Percentiles rank a stretch among this genome's conserved stretches.
Evolutionary conservation across 2,329 filamentous ascomycete genomes (phyloP).

Genomic region (Venturia effusa): DNA sequence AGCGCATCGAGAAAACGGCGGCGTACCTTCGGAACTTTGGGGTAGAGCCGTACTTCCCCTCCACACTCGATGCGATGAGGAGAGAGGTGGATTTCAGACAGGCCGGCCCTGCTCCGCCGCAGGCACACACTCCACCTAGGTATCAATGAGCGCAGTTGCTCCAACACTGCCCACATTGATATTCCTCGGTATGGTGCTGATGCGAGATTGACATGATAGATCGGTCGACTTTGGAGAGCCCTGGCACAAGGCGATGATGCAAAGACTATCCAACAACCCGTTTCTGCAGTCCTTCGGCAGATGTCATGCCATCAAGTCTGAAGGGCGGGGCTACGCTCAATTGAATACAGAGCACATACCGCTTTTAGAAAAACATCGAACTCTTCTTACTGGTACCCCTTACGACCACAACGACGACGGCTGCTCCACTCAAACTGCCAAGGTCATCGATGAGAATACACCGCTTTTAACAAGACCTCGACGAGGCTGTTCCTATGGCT

Average conservation of each 20-base stretch:
- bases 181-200: neutral
- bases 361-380: too few relatives aligned
- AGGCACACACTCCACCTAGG: constrained; percentile 10
- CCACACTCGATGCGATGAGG: constrained; percentile 40
- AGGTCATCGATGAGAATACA: too few relatives aligned
- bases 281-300: too few relatives aligned
- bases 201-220: neutral
- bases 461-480: too few relatives aligned
- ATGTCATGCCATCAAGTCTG: too few relatives aligned
- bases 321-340: too few relatives aligned
- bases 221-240: neutral
- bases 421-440: too few relatives aligned
- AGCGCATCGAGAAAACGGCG: constrained; percentile 45
- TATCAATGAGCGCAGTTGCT: constrained; percentile 10
- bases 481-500: too few relatives aligned
- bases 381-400: too few relatives aligned
- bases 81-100: constrained; percentile 22
- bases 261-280: too few relatives aligned
- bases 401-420: too few relatives aligned
- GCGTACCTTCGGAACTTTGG: constrained; percentile 40
- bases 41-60: constrained; percentile 43
- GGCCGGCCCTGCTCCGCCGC: constrained; percentile 8
- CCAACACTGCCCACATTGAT: neutral
- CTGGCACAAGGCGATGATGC: neutral
- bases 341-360: too few relatives aligned